Conservation (phyloP, 805 yeast genomes). For the Cyberlindnera mycetangii region DNA sequence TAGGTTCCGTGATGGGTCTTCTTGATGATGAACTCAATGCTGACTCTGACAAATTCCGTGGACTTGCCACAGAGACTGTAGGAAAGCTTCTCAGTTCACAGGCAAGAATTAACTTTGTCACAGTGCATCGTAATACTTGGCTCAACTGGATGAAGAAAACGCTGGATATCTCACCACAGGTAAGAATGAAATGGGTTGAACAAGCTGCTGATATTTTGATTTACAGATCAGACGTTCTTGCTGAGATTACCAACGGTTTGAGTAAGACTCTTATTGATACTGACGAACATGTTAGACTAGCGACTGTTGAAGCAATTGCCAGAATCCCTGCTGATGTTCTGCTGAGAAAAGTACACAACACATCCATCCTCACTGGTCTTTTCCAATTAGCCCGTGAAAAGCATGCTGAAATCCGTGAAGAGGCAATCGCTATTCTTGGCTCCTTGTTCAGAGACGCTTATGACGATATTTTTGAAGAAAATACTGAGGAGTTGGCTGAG, state of each 20-base stretch:
- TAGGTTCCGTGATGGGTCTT: constrained; percentile 72
- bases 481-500: constrained; percentile 20
- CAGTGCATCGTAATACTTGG: constrained; percentile 59
- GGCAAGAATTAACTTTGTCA: constrained; percentile 54
- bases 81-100: constrained; percentile 57
- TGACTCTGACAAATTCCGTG: constrained; percentile 58
- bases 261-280: constrained; percentile 70
- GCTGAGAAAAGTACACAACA: constrained; percentile 44
- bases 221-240: constrained; percentile 42
- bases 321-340: constrained; percentile 45
- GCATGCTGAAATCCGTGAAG: constrained; percentile 58
- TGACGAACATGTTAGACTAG: constrained; percentile 67
- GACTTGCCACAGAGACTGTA: constrained; percentile 68
- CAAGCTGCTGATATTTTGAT: constrained; percentile 48
- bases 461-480: constrained; percentile 24
- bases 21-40: constrained; percentile 79
- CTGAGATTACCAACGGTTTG: constrained; percentile 55
- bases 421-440: constrained; percentile 53
- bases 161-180: constrained; percentile 61
- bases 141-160: constrained; percentile 71
- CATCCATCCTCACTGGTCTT: constrained; percentile 49
- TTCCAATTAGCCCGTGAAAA: constrained; percentile 70
- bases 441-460: constrained; percentile 50
- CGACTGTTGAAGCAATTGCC: constrained; percentile 52
- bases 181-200: constrained; percentile 69